Base-by-base conservation (phyloP, 352 stramenopile species). In the Phytopythium cucurbitacearum region DNA sequence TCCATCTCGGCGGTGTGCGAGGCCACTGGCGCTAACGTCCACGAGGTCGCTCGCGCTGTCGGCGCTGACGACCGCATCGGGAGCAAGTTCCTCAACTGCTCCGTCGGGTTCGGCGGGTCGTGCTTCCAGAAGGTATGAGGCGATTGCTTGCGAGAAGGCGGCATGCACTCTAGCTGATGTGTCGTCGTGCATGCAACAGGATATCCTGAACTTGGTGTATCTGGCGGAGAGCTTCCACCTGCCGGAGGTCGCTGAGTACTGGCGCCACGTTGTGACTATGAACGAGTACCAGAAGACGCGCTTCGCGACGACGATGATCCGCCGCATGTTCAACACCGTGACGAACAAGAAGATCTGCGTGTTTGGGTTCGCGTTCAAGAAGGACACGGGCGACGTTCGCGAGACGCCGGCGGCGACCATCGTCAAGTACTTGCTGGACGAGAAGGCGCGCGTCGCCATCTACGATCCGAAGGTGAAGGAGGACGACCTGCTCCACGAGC, bases 261-360 rank as follows among this genome's bases (percentile, higher is more conserved):
- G 97, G 97, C 88, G 98, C 51, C 86, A 97, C 59, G 98, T 99
- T 13, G 97, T 99, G 51, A 77, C 84, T 21, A 99, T 99, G 94
- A 99, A 99, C 84, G 96, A 99, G 56, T 99, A 98, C 77, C 98
- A 99, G 76, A 99, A 99, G 88, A 89, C 90, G 33, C 89, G 98
- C n/a, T 99, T 99, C 68, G 96, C 93, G 5, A 90, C 97, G 57
- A 98, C 95, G 45, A 98, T 99, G 72, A 95, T 99, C 45, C 71
- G 79, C 10, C 80, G 79, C 40, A 99, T 99, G 97, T 99, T 99
- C 72, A 99, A 99, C 86, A 99, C 96, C 35, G 95, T 99, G 34
- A 99, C 97, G 32, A 97, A 97, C 64, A 99, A 99, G 77, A 98
- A 98, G 72, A 99, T 99, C 70, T 97, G 95, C 50, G 80, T 99